Percentiles rank a stretch among this genome's conserved stretches.
These are phyloP conservation scores for Suhomyces wounanorum DNA, from an alignment of 1,139 yeast species.

Conservation along the genomic window DNA sequence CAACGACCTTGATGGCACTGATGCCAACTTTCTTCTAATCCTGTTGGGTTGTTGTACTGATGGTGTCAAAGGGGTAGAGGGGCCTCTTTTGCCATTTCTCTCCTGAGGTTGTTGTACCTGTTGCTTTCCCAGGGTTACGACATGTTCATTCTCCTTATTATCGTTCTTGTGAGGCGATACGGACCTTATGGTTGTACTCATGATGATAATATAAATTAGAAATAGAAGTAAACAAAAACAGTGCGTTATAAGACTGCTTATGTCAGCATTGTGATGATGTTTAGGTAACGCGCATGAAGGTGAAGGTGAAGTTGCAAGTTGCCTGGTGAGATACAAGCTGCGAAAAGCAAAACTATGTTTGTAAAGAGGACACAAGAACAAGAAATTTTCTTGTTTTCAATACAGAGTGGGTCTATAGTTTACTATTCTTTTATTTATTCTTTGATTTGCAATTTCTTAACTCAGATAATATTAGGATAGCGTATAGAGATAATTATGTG, in stretches of 20 bases:
- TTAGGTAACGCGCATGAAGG: not conserved
- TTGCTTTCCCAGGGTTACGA: not conserved
- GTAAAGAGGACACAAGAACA: no score
- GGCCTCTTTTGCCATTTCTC: conserved; percentile 22
- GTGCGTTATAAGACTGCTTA: not conserved
- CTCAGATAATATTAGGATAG: no score
- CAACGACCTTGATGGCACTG: not conserved
- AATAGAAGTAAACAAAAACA: not conserved
- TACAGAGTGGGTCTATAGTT: no score
- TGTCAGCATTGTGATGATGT: not conserved
- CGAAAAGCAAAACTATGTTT: no score
- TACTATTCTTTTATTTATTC: no score
- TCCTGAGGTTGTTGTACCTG: not conserved
- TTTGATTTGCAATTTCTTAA: no score
- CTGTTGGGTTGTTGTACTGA: conserved; percentile 19
- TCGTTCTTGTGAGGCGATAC: conserved; percentile 4
- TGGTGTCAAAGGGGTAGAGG: conserved; percentile 26
- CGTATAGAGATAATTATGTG: no score
- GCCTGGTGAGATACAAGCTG: not conserved
- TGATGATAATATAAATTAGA: not conserved
- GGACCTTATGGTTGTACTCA: conserved; percentile 2
- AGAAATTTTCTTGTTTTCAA: no score
- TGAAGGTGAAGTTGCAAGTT: no score
- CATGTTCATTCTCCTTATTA: conserved; percentile 8
- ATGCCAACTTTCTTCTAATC: conserved; percentile 18